Base-by-base conservation (phyloP, 2,329 filamentous ascomycete genomes). In the Sporothrix sp. region DNA sequence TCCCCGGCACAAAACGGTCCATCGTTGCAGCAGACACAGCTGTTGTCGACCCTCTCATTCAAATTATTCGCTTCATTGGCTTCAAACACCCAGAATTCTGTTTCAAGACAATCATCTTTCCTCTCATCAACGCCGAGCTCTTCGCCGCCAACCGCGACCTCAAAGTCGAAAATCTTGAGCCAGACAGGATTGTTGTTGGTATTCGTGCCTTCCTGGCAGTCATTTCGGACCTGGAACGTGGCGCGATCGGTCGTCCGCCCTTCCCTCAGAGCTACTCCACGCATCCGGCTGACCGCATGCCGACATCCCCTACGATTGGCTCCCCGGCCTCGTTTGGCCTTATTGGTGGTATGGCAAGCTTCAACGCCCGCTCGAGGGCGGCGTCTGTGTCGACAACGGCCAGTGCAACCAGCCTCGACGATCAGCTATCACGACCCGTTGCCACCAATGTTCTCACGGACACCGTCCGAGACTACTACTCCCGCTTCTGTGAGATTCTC, bases 181-280 rank as follows among this genome's bases (percentile, higher is more conserved):
- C 94, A 0, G 94, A 98, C 62, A 85, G 87, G 60, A 95, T 96
- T 69, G 91, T 97, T n/a, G 86, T 98, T 58, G 93, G 90, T 3
- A 98, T 98, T 56, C 81, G 89, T 56, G 87, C 93, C 3, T 98
- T 97, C 63, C 74, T 98, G 25, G 87, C 85, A 28, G 88, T 97
- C 58, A 91, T 98, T 80, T 79, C 85, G 0, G 93, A 98, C 64
- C 72, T 97, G 23, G 93, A 98, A 65, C 91, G 85, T 56, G 84
- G 84, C 23, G 84, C 90, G 44, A 76, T 81, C 56, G 78, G 83
- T 11, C 77, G 77, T 21, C 93, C 93, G 3, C 86, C 89, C 0
- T 96, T 97, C 58, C 93, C 93, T 1, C 79, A 82, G 40, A 78
- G 80, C n/a, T 79, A 44, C 57, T 65, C 1, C 56, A 69, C 28